Evolutionary conservation across 768 basidiomycete genomes (phyloP), one percentile per base, ranked within the genome.

Genomic region (Tephrocybe rancida): DNA sequence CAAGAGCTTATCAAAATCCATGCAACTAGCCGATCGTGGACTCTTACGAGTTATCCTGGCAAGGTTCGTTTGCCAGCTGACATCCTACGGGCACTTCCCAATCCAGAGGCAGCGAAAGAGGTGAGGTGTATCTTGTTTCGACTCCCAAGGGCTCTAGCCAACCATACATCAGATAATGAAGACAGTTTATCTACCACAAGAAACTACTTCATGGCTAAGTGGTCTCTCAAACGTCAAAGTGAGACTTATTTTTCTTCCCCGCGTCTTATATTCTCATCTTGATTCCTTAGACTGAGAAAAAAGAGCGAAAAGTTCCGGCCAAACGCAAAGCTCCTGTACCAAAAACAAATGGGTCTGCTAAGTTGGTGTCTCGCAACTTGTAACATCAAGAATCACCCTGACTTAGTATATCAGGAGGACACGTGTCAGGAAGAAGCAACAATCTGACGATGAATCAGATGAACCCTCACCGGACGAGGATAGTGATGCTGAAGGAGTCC

Each of bases 1-100:
- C 92, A 97, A 69, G 84, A 92, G 60, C 73, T 97, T 29, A 88
- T 98, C 69, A 89, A 87, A 62, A 71, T 77, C 1, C 80, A 82
- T n/a, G 84, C 85, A 0, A 79, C 83, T 29, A 51, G 70, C 13
- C 82, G 88, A 52, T 78, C 80, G 3, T 98, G 95, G 93, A 79
- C 77, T 3, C 71, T 98, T 3, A 75, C 84, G 49, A 88, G 85
- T 27, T 90, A 90, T 67, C 93, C 92, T 0, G 90, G 87, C 5
- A 88, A 88, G 64, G 70, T 95, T 39, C 82, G 83, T 58, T 69
- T 98, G 18, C 96, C 95, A 0, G 64, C 77, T 13, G 95, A 97
- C 65, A 91, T 97, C 43, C 80, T 98, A 55, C 81, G 84, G 25
- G 73, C 86, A 1, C 73, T 95, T 43, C 85, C 87, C 1, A 85